phyloP scores from a whole-genome alignment of 2,329 filamentous ascomycete species.

The Triangularia setosa region DNA sequence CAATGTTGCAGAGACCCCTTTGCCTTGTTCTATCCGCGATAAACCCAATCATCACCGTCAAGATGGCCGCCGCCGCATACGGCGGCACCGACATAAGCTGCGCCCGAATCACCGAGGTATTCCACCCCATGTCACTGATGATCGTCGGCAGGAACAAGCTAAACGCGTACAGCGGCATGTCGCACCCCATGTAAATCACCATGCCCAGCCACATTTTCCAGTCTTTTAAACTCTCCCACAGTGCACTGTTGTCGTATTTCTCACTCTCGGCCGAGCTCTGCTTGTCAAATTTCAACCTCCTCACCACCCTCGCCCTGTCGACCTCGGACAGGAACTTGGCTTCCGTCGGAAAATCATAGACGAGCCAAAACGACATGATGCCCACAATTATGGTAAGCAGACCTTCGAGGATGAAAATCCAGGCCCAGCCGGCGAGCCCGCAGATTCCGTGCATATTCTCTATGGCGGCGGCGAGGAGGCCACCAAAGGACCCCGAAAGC shows the following conservation, averaged over 20 bases:
- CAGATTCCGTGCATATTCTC: slow-evolving; percentile 60
- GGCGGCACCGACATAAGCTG: slow-evolving; percentile 74
- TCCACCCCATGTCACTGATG: slow-evolving; percentile 40
- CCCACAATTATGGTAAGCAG: slow-evolving; percentile 64
- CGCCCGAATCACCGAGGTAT: slow-evolving; percentile 49
- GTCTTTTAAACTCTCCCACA: slow-evolving; percentile 67
- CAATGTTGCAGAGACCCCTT: slow-evolving; percentile 78
- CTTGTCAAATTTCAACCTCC: slow-evolving; percentile 62
- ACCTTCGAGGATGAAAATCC: slow-evolving; percentile 65
- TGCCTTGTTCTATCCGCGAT: slow-evolving; percentile 69
- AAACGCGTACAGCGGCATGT: slow-evolving; percentile 50
- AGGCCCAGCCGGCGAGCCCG: slow-evolving; percentile 51
- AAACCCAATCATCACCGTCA: slow-evolving; percentile 69
- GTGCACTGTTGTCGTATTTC: slow-evolving; percentile 65
- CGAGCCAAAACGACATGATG: slow-evolving; percentile 63
- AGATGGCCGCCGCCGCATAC: slow-evolving; percentile 65
- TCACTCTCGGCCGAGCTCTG: slow-evolving; percentile 67
- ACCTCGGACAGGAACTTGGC: slow-evolving; percentile 63
- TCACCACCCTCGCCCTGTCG: slow-evolving; percentile 65
- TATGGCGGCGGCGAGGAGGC: slow-evolving; percentile 65
- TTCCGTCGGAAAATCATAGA: slow-evolving; percentile 74
- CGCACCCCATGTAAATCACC: slow-evolving; percentile 46
- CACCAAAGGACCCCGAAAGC: slow-evolving; percentile 69
- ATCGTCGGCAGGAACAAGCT: slow-evolving; percentile 57
- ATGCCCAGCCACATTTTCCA: slow-evolving; percentile 66